Evolutionary conservation across 495 filamentous ascomycete species (phyloP), one percentile per base, ranked within the genome.

Genomic region (Annulohypoxylon moriforme): DNA sequence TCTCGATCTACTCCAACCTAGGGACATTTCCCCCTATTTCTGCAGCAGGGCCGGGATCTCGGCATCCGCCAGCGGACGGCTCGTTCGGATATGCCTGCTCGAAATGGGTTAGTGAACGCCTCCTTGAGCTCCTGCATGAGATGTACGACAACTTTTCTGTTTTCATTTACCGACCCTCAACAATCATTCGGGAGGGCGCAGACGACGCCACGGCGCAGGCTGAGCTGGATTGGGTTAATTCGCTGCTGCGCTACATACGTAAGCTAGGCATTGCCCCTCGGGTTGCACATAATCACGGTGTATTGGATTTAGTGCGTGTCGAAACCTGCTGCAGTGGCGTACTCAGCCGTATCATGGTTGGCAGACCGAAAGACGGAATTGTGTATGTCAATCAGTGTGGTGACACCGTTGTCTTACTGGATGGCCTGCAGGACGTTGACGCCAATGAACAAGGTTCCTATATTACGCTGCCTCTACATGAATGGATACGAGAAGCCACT

Each of bases 91-190:
- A 78, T 34, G 53, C 50, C 6, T 60, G 42, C 8, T 18, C 31
- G 20, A 78, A 78, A 33, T 78, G 60, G 64, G 74, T 40, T 11
- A 46, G 60, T 33, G 76, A 78, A 27, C 24, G 56, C 14, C 40
- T 72, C 5, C 65, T 78, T 50, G 42, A 1, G 25, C 36, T 1
- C 14, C 22, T 14, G 31, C 1, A 33, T 14, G 31, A 3, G 42
- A 4, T 3, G 22, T 60, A 64, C 25, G 20, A 7, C 9, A n/a
- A 58, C 14, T 38, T 38, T 13, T 42, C 20, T 1, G 40, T 67
- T 8, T 57, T 33, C 55, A 78, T 78, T 11, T 64, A 78, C 22
- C 74, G 74, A 4, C 76, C 74, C 1, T 72, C 68, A 11, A 78
- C 65, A 4, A 78, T 78, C 40, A 59, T 75, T 11, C 68, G 76